Percentiles rank a stretch among this genome's conserved stretches.
phyloP scores from a whole-genome alignment of 2,329 filamentous ascomycete species.

The Salinomyces thailandicus region DNA sequence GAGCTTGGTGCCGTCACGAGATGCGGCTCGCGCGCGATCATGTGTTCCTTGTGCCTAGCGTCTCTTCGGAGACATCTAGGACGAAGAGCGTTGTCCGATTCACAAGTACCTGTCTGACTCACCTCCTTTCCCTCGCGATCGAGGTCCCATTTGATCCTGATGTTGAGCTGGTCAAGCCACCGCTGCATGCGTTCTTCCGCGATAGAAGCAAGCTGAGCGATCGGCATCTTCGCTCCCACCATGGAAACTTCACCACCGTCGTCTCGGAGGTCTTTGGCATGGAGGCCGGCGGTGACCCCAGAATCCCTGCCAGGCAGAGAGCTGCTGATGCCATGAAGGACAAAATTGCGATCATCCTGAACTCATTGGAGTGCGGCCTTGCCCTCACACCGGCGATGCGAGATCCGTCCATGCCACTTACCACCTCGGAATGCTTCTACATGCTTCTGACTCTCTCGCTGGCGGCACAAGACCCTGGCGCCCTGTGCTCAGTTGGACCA shows the following conservation, averaged over 20 bases:
- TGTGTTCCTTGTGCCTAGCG: conserved; percentile 32
- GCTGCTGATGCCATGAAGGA: conserved; percentile 34
- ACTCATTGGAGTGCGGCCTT: conserved; percentile 30
- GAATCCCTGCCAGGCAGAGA: conserved; percentile 30
- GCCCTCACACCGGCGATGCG: conserved; percentile 23
- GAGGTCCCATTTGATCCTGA: conserved; percentile 24
- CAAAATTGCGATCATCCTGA: conserved; percentile 33
- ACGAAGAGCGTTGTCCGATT: conserved; percentile 27
- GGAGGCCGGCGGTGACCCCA: conserved; percentile 34
- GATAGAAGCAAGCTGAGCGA: conserved; percentile 19
- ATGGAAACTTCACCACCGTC: conserved; percentile 26
- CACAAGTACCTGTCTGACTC: conserved; percentile 32
- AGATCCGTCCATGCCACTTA: conserved; percentile 14
- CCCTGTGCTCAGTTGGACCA: conserved; percentile 29
- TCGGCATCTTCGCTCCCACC: conserved; percentile 15
- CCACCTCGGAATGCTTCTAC: conserved; percentile 32
- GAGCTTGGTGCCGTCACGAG: conserved; percentile 37
- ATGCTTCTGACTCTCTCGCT: conserved; percentile 31
- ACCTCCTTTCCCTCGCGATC: conserved; percentile 29
- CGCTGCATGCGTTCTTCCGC: conserved; percentile 26
- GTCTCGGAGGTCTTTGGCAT: conserved; percentile 31
- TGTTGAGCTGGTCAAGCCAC: conserved; percentile 24
- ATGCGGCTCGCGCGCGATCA: conserved; percentile 32
- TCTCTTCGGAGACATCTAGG: conserved; percentile 10
- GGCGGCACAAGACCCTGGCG: conserved; percentile 31